Conservation (phyloP, 805 yeast genomes). For the Yarrowia sp. region DNA sequence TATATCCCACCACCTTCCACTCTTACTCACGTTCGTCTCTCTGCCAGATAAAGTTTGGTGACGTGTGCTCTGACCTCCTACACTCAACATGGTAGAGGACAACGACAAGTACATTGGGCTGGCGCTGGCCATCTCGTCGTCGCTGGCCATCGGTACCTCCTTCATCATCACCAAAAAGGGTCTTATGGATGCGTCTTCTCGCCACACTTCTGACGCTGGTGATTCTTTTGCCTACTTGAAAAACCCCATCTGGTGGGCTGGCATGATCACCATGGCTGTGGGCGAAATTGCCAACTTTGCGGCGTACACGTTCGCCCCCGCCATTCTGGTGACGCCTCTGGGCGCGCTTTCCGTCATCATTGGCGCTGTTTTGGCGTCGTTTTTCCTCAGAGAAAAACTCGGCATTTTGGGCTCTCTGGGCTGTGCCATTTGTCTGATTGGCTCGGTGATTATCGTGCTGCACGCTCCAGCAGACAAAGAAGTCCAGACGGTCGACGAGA, state of each 20-base stretch:
- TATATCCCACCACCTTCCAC: no score
- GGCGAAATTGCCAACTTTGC: slow-evolving; percentile 93
- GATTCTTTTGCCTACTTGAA: slow-evolving; percentile 75
- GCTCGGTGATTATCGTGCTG: slow-evolving; percentile 80
- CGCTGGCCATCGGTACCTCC: slow-evolving; percentile 86
- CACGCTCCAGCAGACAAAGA: slow-evolving; percentile 97
- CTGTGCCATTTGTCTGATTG: slow-evolving; percentile 84
- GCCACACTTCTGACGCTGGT: slow-evolving; percentile 57
- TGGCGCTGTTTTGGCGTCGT: slow-evolving; percentile 86
- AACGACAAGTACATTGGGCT: slow-evolving; percentile 81
- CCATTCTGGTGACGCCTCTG: slow-evolving; percentile 84
- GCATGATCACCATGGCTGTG: slow-evolving; percentile 81
- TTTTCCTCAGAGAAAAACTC: slow-evolving; percentile 79
- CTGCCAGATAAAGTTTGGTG: no score
- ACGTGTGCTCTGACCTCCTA: no score
- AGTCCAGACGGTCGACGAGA: slow-evolving; percentile 83
- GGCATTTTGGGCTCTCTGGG: slow-evolving; percentile 90
- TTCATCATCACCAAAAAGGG: slow-evolving; percentile 89
- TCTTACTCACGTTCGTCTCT: no score
- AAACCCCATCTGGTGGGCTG: slow-evolving; percentile 94
- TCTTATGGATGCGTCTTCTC: slow-evolving; percentile 62
- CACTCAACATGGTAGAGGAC: slow-evolving; percentile 45
- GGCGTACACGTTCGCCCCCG: slow-evolving; percentile 94
- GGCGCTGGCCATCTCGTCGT: slow-evolving; percentile 80
- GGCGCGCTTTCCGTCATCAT: slow-evolving; percentile 89